Evolutionary conservation across 768 basidiomycete species (phyloP).

Genomic region (Dioszegia hungarica): DNA sequence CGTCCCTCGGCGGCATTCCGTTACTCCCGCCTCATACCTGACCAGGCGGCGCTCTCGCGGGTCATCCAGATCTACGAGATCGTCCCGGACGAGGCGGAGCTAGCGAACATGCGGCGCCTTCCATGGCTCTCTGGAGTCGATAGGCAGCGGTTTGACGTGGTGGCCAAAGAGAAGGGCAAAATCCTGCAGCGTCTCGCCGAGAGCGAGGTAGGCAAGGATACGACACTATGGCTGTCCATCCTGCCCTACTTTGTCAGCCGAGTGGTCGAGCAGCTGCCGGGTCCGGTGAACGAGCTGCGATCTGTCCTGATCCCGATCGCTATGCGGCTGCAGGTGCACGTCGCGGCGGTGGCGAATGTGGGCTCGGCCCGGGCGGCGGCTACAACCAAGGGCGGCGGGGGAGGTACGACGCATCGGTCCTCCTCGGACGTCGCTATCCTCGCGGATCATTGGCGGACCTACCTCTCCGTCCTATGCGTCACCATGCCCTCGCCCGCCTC

Average conservation of each 20-base stretch:
- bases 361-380: conserved; percentile 8
- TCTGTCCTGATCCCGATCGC: conserved; percentile 24
- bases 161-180: conserved; percentile 21
- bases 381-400: not conserved
- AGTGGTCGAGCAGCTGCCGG: conserved; percentile 22
- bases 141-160: conserved; percentile 32
- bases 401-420: conserved; percentile 13
- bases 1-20: conserved; percentile 36
- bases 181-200: conserved; percentile 34
- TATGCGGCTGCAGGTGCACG: conserved; percentile 37
- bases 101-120: conserved; percentile 22
- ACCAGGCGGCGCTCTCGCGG: conserved; percentile 18
- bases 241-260: conserved; percentile 33
- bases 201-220: conserved; percentile 41
- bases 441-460: conserved; percentile 47
- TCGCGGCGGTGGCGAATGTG: conserved; percentile 27
- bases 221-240: conserved; percentile 37
- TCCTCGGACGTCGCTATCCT: conserved; percentile 36
- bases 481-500: conserved; percentile 58
- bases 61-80: conserved; percentile 28
- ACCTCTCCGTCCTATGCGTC: conserved; percentile 72
- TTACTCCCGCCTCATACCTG: conserved; percentile 24
- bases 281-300: conserved; percentile 26
- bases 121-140: conserved; percentile 36
- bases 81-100: conserved; percentile 21